Percentiles rank a stretch among this genome's conserved stretches.
Evolutionary conservation across 2,329 filamentous ascomycete genomes (phyloP).

Genomic region (Tolypocladium nubicola): DNA sequence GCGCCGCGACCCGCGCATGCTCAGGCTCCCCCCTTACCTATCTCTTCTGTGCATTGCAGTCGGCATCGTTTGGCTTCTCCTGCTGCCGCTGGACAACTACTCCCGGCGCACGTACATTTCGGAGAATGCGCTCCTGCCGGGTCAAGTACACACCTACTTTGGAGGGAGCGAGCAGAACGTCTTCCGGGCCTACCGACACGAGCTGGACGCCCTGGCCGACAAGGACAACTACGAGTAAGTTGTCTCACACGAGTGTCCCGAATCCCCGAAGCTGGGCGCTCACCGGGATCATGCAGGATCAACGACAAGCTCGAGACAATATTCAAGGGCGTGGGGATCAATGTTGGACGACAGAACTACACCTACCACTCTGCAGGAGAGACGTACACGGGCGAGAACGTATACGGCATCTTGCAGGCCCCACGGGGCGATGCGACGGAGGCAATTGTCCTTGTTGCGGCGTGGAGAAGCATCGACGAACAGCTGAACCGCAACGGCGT

Average conservation of each 20-base stretch:
- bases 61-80: slow-evolving; percentile 79
- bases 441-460: slow-evolving; percentile 83
- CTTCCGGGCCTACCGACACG: slow-evolving; percentile 80
- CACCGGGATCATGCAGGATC: slow-evolving; percentile 27
- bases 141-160: slow-evolving; percentile 97
- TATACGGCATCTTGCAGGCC: slow-evolving; percentile 88
- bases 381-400: slow-evolving; percentile 70
- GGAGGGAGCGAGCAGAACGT: slow-evolving; percentile 92
- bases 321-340: slow-evolving; percentile 69
- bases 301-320: slow-evolving; percentile 67
- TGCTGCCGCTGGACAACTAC: slow-evolving; percentile 84
- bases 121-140: slow-evolving; percentile 89
- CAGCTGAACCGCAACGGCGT: slow-evolving; percentile 80
- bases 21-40: slow-evolving; percentile 78
- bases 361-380: slow-evolving; percentile 71
- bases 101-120: slow-evolving; percentile 92
- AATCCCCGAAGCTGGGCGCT: neutral
- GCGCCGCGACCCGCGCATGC: slow-evolving; percentile 69
- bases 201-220: slow-evolving; percentile 55
- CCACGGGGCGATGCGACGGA: slow-evolving; percentile 94
- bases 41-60: slow-evolving; percentile 76
- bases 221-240: slow-evolving; percentile 43
- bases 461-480: slow-evolving; percentile 74
- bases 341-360: slow-evolving; percentile 81
- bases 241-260: neutral